phyloP scores from a whole-genome alignment of 1,284 basidiomycete species.

The Irpex rosettiformis region DNA sequence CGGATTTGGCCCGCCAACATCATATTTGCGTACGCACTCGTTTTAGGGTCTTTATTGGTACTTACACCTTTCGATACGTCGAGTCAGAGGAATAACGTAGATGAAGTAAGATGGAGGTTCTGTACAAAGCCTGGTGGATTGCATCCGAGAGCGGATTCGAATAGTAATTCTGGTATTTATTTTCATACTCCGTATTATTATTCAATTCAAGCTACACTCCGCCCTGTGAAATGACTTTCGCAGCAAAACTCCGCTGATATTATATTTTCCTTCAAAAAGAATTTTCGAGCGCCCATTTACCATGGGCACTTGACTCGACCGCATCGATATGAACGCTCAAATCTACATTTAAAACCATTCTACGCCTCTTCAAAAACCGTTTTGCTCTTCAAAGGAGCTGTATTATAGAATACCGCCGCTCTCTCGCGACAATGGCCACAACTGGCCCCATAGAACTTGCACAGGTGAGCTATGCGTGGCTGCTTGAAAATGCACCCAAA shows the following conservation, averaged over 20 bases:
- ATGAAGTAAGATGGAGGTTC: no score
- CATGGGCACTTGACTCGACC: slow-evolving; percentile 1
- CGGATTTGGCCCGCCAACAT: background rate
- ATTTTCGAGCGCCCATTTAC: background rate
- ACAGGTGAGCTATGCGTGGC: slow-evolving; percentile 20
- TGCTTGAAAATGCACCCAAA: background rate
- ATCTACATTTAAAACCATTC: slow-evolving; percentile 6
- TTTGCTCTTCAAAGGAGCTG: slow-evolving; percentile 14
- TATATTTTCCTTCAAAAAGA: background rate
- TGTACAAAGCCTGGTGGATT: no score
- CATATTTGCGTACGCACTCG: background rate
- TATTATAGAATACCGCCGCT: slow-evolving; percentile 10
- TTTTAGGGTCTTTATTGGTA: background rate
- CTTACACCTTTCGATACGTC: background rate
- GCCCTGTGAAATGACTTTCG: background rate
- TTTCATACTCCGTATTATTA: background rate
- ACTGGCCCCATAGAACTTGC: slow-evolving; percentile 33
- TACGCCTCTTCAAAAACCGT: slow-evolving; percentile 6
- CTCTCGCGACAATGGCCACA: slow-evolving; percentile 12
- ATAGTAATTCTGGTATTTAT: background rate
- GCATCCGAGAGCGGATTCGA: no score
- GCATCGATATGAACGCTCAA: background rate
- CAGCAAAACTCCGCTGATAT: background rate
- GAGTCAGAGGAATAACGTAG: no score
- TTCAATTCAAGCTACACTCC: background rate